Evolutionary conservation across 441 rosid species (phyloP).

Genomic region (Erodium moschatum): DNA sequence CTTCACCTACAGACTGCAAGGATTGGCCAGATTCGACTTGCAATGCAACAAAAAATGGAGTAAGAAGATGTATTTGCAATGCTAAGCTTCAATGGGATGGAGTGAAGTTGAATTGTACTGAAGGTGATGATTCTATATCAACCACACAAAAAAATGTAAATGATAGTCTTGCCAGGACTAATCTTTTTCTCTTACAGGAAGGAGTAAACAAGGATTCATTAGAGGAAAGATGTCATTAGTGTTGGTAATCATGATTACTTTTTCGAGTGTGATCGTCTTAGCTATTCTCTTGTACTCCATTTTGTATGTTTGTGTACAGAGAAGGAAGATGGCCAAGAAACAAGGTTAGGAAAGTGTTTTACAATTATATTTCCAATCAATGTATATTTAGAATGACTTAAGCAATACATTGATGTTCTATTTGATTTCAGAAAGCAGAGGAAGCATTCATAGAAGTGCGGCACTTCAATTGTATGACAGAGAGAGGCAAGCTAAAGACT

Average conservation of each 20-base stretch:
- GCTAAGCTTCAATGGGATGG: conserved; percentile 40
- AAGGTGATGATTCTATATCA: conserved; percentile 28
- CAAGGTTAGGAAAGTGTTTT: conserved; percentile 23
- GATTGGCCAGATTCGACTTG: conserved; percentile 59
- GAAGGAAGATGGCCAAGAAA: conserved; percentile 28
- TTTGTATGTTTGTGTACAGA: conserved; percentile 31
- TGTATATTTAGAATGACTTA: background rate
- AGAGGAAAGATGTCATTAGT: conserved; percentile 26
- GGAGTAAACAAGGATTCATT: conserved; percentile 19
- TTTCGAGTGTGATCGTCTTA: conserved; percentile 30
- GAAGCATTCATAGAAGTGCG: conserved; percentile 20
- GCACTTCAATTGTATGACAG: conserved; percentile 32
- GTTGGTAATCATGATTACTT: conserved; percentile 30
- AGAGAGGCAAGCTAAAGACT: conserved; percentile 35
- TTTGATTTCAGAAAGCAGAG: conserved; percentile 27
- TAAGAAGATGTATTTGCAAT: conserved; percentile 42
- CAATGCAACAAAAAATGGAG: conserved; percentile 25
- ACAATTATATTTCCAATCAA: background rate
- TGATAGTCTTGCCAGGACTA: background rate
- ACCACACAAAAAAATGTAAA: background rate
- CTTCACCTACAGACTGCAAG: conserved; percentile 40
- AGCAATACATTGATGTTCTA: background rate
- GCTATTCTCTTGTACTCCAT: conserved; percentile 29
- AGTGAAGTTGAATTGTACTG: conserved; percentile 35
- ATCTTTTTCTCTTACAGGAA: conserved; percentile 26